These are phyloP conservation scores for Melastoma candidum DNA, from an alignment of 441 rosid genomes.

Conservation along the genomic window DNA sequence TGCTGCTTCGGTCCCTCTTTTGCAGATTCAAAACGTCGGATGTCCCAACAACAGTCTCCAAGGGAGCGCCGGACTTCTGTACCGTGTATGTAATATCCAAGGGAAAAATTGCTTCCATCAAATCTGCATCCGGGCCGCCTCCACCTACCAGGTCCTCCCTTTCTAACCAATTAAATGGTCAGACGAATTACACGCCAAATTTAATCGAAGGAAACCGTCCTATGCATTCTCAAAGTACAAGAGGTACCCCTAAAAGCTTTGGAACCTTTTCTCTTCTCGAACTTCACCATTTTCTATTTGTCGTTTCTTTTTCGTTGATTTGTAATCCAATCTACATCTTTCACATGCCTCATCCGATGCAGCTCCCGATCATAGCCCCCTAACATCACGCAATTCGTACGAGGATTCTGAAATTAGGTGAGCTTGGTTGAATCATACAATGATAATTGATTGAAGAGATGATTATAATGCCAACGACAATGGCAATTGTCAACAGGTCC, in stretches of 20 bases:
- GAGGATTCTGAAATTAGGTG: conserved; percentile 52
- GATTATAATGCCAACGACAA: not conserved
- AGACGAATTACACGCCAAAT: conserved; percentile 12
- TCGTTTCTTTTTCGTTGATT: not conserved
- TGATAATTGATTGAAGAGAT: conserved; percentile 7
- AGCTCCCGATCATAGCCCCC: conserved; percentile 22
- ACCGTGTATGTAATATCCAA: conserved; percentile 60
- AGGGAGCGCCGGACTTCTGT: conserved; percentile 62
- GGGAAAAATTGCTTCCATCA: conserved; percentile 55
- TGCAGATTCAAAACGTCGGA: conserved; percentile 60
- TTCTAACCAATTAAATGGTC: conserved; percentile 14
- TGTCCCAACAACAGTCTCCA: conserved; percentile 44
- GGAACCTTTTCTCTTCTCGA: too few species aligned
- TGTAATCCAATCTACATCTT: conserved; percentile 2
- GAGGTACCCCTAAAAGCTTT: conserved; percentile 14
- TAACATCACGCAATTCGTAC: conserved; percentile 9
- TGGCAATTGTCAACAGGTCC: conserved; percentile 29
- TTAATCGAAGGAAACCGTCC: conserved; percentile 8
- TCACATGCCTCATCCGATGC: conserved; percentile 1
- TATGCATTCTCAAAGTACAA: conserved; percentile 6
- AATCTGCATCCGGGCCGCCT: conserved; percentile 32
- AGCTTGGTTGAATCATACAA: conserved; percentile 6
- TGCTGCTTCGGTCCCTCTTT: not conserved
- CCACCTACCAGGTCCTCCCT: conserved; percentile 24
- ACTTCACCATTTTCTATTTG: too few species aligned